Evolutionary conservation across 768 basidiomycete species (phyloP), one percentile per base, ranked within the genome.

Genomic region (Mycena capillaripes): DNA sequence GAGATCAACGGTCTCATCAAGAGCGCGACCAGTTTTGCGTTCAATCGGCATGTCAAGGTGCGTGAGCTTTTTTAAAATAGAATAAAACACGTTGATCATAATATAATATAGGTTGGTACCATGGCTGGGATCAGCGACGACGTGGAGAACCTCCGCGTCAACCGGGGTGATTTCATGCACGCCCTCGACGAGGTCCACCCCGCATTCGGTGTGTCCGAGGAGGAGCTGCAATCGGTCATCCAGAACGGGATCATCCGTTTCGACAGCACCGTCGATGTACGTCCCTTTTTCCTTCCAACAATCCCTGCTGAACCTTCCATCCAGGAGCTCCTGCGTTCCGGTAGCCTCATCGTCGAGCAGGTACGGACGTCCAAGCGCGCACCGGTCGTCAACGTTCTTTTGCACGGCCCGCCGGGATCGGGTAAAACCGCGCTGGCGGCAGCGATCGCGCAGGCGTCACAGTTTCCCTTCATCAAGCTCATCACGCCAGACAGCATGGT

Each of bases 1-100:
- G 98, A 99, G 82, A 95, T 99, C 70, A 91, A 91, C 65, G 98
- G 98, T 76, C 84, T 99, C 53, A 94, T 99, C 82, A 99, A 98
- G 89, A 98, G 96, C 78, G 98, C 98, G 36, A 97, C 97, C 1
- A 96, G 94, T 90, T 99, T 97, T 78, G 97, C 98, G 25, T 97
- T 99, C 85, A 97, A 95, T 77, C 87, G 98, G 46, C 98, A 99
- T 80, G 96, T 99, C 77, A 98, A 98, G 84, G 93, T 88, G 58
- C 38, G 36, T 19, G 27, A 9, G 27, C 27, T n/a, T 25, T 66
- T 21, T 30, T 32, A 4, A 19, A 14, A n/a, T n/a, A n/a, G n/a
- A n/a, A n/a, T n/a, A n/a, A 3, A 5, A 34, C 23, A 1, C 16
- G 16, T 44, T 50, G 25, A 56, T 34, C n/a, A n/a, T n/a, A n/a